Conservation (phyloP, 495 filamentous ascomycete genomes). For the Penicillium taxi region DNA sequence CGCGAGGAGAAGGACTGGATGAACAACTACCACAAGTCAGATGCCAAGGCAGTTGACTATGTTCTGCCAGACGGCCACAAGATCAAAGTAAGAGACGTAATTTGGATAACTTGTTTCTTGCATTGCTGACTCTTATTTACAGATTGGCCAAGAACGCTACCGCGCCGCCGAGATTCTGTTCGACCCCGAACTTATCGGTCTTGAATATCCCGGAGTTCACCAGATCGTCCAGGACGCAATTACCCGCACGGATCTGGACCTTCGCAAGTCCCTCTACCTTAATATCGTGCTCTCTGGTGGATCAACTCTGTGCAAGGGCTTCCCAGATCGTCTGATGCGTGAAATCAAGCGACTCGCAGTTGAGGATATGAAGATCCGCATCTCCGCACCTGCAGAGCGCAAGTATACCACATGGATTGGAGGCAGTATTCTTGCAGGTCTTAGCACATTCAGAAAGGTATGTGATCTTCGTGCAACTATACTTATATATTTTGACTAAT, state of each 20-base stretch:
- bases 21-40: constrained; percentile 43
- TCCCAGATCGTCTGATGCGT: constrained; percentile 85
- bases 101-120: too few species aligned
- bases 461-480: neutral
- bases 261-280: constrained; percentile 86
- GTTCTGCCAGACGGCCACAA: constrained; percentile 85
- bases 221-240: constrained; percentile 97
- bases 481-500: constrained; percentile 11
- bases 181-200: constrained; percentile 91
- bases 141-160: constrained; percentile 89
- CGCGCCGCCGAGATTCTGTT: constrained; percentile 96
- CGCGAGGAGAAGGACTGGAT: constrained; percentile 95
- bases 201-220: constrained; percentile 95
- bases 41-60: constrained; percentile 74
- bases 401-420: constrained; percentile 99
- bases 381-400: constrained; percentile 92
- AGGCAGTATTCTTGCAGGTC: constrained; percentile 89
- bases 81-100: constrained; percentile 58
- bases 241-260: constrained; percentile 91
- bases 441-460: constrained; percentile 98
- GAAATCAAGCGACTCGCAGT: constrained; percentile 90
- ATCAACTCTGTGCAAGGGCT: constrained; percentile 83
- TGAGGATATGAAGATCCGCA: constrained; percentile 99
- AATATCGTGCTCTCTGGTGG: constrained; percentile 97
- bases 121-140: neutral